Evolutionary conservation across 1,284 basidiomycete species (phyloP).

Genomic region (Apiotrichum mycotoxinovorans): DNA sequence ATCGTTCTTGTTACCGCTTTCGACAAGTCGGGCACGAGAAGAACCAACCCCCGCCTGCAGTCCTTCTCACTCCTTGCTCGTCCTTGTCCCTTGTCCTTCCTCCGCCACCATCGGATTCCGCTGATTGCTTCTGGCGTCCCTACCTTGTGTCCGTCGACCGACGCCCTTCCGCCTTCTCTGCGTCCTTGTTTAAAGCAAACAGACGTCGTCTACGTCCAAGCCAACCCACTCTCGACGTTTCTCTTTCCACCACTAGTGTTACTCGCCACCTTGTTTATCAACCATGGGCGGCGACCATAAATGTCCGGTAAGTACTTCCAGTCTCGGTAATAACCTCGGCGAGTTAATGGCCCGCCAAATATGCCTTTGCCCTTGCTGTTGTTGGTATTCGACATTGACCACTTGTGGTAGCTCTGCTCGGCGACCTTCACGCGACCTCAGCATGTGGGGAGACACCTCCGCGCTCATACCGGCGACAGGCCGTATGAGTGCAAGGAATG

Average conservation of each 20-base stretch:
- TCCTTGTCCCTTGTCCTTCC: too few relatives aligned
- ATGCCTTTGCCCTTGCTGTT: neutral
- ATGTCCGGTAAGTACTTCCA: conserved; percentile 18
- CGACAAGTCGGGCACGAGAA: too few relatives aligned
- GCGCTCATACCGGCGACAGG: conserved; percentile 86
- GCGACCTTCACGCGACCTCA: conserved; percentile 84
- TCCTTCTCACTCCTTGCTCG: too few relatives aligned
- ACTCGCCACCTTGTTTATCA: neutral
- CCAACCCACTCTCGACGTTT: too few relatives aligned
- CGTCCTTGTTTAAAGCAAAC: neutral
- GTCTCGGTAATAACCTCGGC: neutral
- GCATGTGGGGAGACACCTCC: conserved; percentile 84
- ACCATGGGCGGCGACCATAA: conserved; percentile 26
- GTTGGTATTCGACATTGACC: neutral
- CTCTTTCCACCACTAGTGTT: neutral
- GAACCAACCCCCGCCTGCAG: neutral
- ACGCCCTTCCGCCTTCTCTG: neutral
- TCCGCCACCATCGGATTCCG: too few relatives aligned
- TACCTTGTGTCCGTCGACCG: neutral
- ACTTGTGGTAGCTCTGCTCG: conserved; percentile 58
- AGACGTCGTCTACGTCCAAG: too few relatives aligned
- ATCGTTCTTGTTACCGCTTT: neutral
- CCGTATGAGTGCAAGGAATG: conserved; percentile 86
- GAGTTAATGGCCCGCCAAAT: too few relatives aligned
- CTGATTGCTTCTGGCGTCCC: neutral